Evolutionary conservation across 1,139 yeast genomes (phyloP), one percentile per base, ranked within the genome.

Genomic region (Yarrowia galli): DNA sequence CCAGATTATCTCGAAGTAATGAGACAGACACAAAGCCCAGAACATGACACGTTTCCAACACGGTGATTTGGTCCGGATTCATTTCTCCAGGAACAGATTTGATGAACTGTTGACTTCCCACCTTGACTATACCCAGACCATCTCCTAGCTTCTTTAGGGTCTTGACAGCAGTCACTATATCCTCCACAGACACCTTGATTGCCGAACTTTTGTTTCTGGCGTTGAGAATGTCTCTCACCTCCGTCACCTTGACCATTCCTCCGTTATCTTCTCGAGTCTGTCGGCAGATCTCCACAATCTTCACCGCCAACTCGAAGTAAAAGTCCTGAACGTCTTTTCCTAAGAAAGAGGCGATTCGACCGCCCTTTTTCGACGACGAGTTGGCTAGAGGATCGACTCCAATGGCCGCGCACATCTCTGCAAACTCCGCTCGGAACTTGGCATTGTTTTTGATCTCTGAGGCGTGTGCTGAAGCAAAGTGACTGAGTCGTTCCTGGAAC

Each of bases 301-400:
- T 84, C 13, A 91, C 90, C 0, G 91, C 86, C 43, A 92, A 78
- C 58, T 89, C 92, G 70, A 87, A 84, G 71, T 82, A 81, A 73
- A 84, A 87, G 72, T 88, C 91, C 25, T 83, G 82, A n/a, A 80
- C 81, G 65, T 81, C 79, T 58, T 77, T 75, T 32, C 81, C 81
- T n/a, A 79, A 72, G 51, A 78, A 65, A 45, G 74, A 74, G 1
- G 80, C 76, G 80, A 82, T 79, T 46, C 78, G 67, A 23, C 81
- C 76, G 13, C 78, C 76, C 54, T 67, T 74, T 68, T 67, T 78
- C 74, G 74, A 77, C 70, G 74, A 79, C 65, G 83, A 79, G 46
- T 82, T 75, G 46, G 88, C 88, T 51, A 91, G 77, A 0, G 97
- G 95, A 75, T 92, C 97, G n/a, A 91, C 87, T 0, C 97, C 97